Evolutionary conservation across 176 grass and related monocot species (phyloP).

Genomic region (bread wheat (Triticum aestivum)): IWGSC_CS_RefSeq_v2.1 NC_057813.1:167995985-167996484

Average conservation of each 20-base stretch:
- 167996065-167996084: neutral
- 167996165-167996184: neutral
- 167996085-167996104: neutral
- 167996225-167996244: slow-evolving; percentile 58
- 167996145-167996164: neutral
- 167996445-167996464: slow-evolving; percentile 74
- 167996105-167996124: neutral
- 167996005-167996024: neutral
- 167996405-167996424: slow-evolving; percentile 41
- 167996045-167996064: neutral
- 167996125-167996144: neutral
- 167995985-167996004: no score
- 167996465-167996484: slow-evolving; percentile 72
- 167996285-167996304: slow-evolving; percentile 74
- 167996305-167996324: slow-evolving; percentile 51
- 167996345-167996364: neutral
- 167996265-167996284: slow-evolving; percentile 40
- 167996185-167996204: neutral
- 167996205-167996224: neutral
- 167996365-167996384: no score
- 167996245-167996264: slow-evolving; percentile 56
- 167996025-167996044: neutral
- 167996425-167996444: slow-evolving; percentile 76
- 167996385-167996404: neutral
- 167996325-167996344: neutral